Evolutionary conservation across 2,329 filamentous ascomycete species (phyloP).

Genomic region (Fusarium sp.): DNA sequence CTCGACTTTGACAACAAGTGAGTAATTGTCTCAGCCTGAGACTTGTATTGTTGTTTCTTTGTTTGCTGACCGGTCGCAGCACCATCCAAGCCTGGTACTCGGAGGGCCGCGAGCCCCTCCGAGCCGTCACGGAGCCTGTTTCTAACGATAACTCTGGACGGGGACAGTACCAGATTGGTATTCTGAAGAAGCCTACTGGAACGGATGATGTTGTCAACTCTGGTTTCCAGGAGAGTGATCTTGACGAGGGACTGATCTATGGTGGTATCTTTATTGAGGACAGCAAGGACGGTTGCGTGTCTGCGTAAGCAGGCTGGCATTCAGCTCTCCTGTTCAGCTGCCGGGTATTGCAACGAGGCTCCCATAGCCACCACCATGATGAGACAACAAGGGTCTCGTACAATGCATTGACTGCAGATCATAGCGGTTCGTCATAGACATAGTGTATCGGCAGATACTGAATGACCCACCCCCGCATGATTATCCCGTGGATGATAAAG

Average conservation of each 20-base stretch:
- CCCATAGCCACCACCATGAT: neutral
- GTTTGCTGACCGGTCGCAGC: conserved; percentile 50
- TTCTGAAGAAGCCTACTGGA: conserved; percentile 71
- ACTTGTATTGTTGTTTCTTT: neutral
- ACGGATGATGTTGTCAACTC: conserved; percentile 59
- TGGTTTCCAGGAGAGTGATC: conserved; percentile 60
- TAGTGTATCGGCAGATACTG: neutral
- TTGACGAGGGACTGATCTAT: conserved; percentile 66
- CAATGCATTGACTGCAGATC: neutral
- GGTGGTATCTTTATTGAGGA: conserved; percentile 67
- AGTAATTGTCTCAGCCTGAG: conserved; percentile 34
- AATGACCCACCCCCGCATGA: neutral
- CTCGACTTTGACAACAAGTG: conserved; percentile 69
- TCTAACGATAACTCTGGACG: conserved; percentile 65
- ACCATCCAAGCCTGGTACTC: conserved; percentile 71
- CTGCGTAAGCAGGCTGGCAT: conserved; percentile 6
- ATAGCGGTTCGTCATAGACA: neutral
- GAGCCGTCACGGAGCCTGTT: conserved; percentile 58
- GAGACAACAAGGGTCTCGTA: neutral
- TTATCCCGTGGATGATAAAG: neutral
- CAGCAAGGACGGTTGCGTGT: conserved; percentile 54
- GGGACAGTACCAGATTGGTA: conserved; percentile 72
- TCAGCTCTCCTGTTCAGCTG: neutral
- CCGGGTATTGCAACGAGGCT: neutral
- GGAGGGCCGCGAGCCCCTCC: conserved; percentile 57